Evolutionary conservation across 176 grass and related monocot species (phyloP).

Genomic region (Cenchrus americanus): DNA sequence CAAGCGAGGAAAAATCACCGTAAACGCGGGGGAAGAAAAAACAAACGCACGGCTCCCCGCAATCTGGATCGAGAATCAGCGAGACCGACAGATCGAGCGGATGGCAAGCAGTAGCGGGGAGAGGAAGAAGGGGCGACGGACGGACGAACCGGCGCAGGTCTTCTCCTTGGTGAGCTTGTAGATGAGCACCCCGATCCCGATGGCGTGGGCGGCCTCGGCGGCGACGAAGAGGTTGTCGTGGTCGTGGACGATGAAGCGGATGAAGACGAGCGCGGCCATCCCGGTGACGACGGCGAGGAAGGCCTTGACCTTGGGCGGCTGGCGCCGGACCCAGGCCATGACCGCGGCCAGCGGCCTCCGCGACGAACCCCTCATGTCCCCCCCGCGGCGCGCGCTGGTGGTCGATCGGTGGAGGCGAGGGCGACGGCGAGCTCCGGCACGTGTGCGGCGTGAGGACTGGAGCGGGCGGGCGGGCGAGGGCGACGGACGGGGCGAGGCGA

Average conservation of each 20-base stretch:
- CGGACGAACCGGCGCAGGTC: slow-evolving; percentile 85
- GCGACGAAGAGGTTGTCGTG: slow-evolving; percentile 98
- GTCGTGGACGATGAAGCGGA: slow-evolving; percentile 97
- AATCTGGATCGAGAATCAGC: slow-evolving; percentile 31
- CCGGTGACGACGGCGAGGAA: slow-evolving; percentile 93
- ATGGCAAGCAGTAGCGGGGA: not conserved
- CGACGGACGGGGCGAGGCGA: not conserved
- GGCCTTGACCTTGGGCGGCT: slow-evolving; percentile 97
- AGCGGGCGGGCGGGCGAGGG: not conserved
- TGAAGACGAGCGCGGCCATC: slow-evolving; percentile 88
- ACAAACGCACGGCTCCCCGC: not conserved
- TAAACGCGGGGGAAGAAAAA: not conserved
- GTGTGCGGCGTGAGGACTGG: not conserved
- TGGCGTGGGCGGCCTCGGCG: slow-evolving; percentile 83
- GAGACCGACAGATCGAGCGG: slow-evolving; percentile 50
- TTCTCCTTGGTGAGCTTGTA: slow-evolving; percentile 99
- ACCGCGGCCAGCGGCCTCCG: slow-evolving; percentile 58
- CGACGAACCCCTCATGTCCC: slow-evolving; percentile 55
- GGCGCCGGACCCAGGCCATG: slow-evolving; percentile 73
- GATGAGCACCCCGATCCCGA: slow-evolving; percentile 84
- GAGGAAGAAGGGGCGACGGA: too few relatives aligned
- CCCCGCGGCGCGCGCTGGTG: too few relatives aligned
- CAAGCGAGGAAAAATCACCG: not conserved
- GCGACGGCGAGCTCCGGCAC: not conserved
- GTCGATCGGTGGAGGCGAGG: slow-evolving; percentile 31